A percentile compares a stretch with the other conserved stretches of the same genome.
phyloP scores from a whole-genome alignment of 2,329 filamentous ascomycete species.

The Aspergillus viridinutans region DNA sequence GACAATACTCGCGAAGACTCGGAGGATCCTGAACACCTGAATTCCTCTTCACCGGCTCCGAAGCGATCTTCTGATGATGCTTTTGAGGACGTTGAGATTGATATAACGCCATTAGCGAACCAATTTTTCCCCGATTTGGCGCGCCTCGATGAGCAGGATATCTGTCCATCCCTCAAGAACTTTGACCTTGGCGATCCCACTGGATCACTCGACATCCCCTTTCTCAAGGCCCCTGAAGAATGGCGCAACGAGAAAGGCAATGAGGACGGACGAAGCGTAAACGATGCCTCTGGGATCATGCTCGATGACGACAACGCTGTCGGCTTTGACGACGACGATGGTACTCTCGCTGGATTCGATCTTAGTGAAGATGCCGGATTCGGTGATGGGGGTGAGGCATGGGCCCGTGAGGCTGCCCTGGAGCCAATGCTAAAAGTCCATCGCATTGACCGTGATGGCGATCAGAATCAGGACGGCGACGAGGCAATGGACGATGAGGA shows the following conservation, averaged over 20 bases:
- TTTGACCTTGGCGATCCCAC: slow-evolving; percentile 87
- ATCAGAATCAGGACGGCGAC: slow-evolving; percentile 50
- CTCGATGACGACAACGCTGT: slow-evolving; percentile 81
- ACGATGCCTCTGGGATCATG: slow-evolving; percentile 73
- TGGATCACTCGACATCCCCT: slow-evolving; percentile 82
- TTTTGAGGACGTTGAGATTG: slow-evolving; percentile 62
- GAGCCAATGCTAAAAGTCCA: slow-evolving; percentile 83
- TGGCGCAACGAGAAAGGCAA: slow-evolving; percentile 67
- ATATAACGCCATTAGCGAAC: slow-evolving; percentile 67
- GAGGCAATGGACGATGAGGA: slow-evolving; percentile 60
- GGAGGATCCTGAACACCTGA: slow-evolving; percentile 42
- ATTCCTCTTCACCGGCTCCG: slow-evolving; percentile 21
- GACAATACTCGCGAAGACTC: slow-evolving; percentile 37
- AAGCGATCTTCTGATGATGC: slow-evolving; percentile 33
- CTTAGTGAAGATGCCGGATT: slow-evolving; percentile 71
- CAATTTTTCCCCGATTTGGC: slow-evolving; percentile 83
- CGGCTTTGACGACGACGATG: slow-evolving; percentile 78
- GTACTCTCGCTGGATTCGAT: slow-evolving; percentile 65
- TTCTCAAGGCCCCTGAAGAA: slow-evolving; percentile 83
- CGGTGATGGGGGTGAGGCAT: slow-evolving; percentile 91
- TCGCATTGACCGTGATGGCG: slow-evolving; percentile 46
- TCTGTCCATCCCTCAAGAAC: slow-evolving; percentile 90
- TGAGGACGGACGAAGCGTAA: slow-evolving; percentile 50
- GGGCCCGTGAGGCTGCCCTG: slow-evolving; percentile 84
- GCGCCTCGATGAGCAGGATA: slow-evolving; percentile 75